phyloP scores from a whole-genome alignment of 1,284 basidiomycete species.

The Pulchroboletus neoregius region DNA sequence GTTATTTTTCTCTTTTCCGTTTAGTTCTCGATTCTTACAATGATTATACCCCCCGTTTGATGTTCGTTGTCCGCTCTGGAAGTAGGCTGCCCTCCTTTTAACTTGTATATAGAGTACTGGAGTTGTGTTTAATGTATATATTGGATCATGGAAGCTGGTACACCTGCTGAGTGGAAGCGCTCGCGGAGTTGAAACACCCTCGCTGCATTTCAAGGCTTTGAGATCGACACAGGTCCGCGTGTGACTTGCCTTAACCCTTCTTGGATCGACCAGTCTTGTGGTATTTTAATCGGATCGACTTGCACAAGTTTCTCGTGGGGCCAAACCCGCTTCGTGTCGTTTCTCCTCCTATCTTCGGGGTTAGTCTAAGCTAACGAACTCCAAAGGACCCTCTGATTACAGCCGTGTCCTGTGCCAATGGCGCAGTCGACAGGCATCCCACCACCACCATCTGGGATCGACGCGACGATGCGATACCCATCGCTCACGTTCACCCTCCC shows the following conservation, averaged over 20 bases:
- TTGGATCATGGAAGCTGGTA: not conserved
- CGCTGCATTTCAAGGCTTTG: not conserved
- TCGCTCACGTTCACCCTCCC: constrained; percentile 19
- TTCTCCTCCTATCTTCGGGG: too few relatives aligned
- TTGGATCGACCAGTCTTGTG: not conserved
- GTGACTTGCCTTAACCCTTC: not conserved
- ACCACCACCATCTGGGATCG: not conserved
- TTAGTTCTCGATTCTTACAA: not conserved
- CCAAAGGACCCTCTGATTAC: too few relatives aligned
- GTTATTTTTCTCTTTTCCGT: not conserved
- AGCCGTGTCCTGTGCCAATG: not conserved
- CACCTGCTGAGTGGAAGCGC: not conserved
- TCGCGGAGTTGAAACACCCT: constrained; percentile 18
- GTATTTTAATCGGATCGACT: not conserved
- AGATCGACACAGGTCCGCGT: constrained; percentile 6
- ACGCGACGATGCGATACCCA: constrained; percentile 3
- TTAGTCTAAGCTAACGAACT: not conserved
- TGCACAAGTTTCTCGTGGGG: not conserved
- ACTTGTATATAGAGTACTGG: not conserved
- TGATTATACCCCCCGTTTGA: not conserved
- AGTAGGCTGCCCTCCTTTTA: not conserved
- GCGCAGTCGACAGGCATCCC: not conserved
- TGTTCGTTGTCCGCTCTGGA: not conserved
- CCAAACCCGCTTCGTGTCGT: too few relatives aligned
- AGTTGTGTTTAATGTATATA: not conserved